phyloP scores from a whole-genome alignment of 2,329 filamentous ascomycete genomes.

The Arthrobotrys pseudoclavata region DNA sequence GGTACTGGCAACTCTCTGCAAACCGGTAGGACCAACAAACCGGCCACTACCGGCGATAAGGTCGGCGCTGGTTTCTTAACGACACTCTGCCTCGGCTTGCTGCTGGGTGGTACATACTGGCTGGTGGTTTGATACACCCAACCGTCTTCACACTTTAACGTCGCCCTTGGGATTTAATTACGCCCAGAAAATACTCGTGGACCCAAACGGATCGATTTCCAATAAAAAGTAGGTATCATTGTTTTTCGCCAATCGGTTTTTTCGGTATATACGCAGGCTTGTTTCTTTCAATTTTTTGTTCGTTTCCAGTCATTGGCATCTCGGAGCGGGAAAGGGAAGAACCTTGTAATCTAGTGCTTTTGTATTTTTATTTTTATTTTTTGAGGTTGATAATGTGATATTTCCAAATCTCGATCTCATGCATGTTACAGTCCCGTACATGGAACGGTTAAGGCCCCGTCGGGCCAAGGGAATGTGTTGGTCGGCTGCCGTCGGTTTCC shows the following conservation, averaged over 20 bases:
- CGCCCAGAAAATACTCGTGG: not conserved
- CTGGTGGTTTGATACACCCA: conserved; percentile 66
- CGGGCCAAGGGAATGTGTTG: conserved; percentile 38
- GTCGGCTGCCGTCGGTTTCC: conserved; percentile 48
- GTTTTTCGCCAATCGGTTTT: conserved; percentile 9
- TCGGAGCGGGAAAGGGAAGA: conserved; percentile 45
- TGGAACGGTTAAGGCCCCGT: not conserved
- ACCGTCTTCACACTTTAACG: not conserved
- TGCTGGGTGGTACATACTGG: conserved; percentile 73
- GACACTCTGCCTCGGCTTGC: conserved; percentile 70
- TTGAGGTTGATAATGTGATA: conserved; percentile 19
- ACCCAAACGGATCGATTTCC: not conserved
- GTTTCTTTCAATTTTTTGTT: conserved; percentile 38
- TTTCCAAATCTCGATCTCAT: conserved; percentile 14
- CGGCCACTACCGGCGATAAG: conserved; percentile 74
- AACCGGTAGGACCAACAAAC: conserved; percentile 64
- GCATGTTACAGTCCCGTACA: not conserved
- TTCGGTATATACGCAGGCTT: conserved; percentile 26
- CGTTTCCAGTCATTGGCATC: conserved; percentile 33
- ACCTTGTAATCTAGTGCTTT: conserved; percentile 44
- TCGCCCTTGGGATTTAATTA: not conserved
- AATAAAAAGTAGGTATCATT: conserved; percentile 21
- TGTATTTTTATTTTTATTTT: conserved; percentile 5
- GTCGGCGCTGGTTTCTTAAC: conserved; percentile 79
- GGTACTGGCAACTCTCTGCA: conserved; percentile 66